Evolutionary conservation across 768 basidiomycete species (phyloP).

Genomic region (Gyrodon lividus): DNA sequence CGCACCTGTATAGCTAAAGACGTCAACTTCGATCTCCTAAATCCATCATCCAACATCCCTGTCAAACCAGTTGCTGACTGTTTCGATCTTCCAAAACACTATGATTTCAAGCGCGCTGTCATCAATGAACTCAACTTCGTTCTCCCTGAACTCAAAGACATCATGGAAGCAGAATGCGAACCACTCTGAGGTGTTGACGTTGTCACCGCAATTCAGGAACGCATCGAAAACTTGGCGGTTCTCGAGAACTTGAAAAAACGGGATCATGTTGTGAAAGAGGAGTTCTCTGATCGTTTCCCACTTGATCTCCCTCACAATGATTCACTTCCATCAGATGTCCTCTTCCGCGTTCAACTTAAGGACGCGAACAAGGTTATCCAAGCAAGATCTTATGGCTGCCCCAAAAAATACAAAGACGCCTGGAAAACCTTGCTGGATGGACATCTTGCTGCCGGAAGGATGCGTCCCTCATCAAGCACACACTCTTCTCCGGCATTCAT

Average conservation of each 20-base stretch:
- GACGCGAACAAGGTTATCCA: constrained; percentile 13
- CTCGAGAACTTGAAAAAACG: too few species aligned
- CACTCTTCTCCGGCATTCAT: constrained; percentile 30
- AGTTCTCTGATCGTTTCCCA: too few species aligned
- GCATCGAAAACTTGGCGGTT: too few species aligned
- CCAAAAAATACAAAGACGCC: constrained; percentile 34
- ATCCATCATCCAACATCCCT: background rate
- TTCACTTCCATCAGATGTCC: too few species aligned
- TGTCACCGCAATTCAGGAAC: too few species aligned
- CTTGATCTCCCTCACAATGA: too few species aligned
- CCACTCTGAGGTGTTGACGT: too few species aligned
- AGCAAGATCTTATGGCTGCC: constrained; percentile 27
- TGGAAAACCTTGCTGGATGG: constrained; percentile 35
- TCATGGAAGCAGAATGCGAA: too few species aligned
- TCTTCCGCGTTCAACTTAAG: background rate
- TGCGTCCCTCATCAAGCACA: constrained; percentile 27
- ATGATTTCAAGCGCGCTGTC: background rate
- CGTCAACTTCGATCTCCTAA: background rate
- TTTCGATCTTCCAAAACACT: background rate
- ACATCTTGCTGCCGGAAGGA: constrained; percentile 34
- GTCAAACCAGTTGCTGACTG: background rate
- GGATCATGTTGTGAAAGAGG: too few species aligned
- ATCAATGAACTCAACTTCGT: constrained; percentile 1
- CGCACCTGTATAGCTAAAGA: too few species aligned
- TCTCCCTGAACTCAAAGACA: too few species aligned